Evolutionary conservation across 352 stramenopile species (phyloP).

Genomic region (Albugo candida): DNA sequence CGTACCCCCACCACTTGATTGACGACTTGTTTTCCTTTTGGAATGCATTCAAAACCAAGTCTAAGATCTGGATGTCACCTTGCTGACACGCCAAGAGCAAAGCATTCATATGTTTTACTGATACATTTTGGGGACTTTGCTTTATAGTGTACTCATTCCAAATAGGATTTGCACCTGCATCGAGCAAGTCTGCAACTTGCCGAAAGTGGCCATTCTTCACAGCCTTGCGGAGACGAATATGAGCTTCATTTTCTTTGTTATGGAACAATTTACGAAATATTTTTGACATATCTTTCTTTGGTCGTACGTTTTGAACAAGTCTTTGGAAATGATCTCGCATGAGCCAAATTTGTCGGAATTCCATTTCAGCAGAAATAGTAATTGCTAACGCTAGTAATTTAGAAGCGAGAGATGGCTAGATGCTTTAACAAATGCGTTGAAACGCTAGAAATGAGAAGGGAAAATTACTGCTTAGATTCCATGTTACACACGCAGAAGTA

Average conservation of each 20-base stretch:
- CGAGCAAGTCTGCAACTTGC: slow-evolving; percentile 30
- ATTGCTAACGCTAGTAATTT: too few relatives aligned
- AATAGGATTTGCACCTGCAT: slow-evolving; percentile 30
- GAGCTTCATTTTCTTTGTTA: slow-evolving; percentile 5
- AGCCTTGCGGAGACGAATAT: slow-evolving; percentile 38
- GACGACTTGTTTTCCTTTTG: slow-evolving; percentile 27
- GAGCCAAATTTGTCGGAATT: too few relatives aligned
- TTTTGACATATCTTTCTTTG: neutral
- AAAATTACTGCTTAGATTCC: too few relatives aligned
- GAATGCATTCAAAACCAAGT: slow-evolving; percentile 28
- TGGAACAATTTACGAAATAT: slow-evolving; percentile 1
- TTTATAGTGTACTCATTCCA: slow-evolving; percentile 18
- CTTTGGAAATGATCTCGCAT: too few relatives aligned
- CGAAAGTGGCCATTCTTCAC: slow-evolving; percentile 20
- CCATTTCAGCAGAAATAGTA: too few relatives aligned
- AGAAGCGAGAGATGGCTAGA: too few relatives aligned
- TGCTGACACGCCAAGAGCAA: slow-evolving; percentile 36
- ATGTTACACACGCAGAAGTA: too few relatives aligned
- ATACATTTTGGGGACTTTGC: slow-evolving; percentile 6
- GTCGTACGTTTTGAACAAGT: too few relatives aligned
- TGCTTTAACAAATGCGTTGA: too few relatives aligned
- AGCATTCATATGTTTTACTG: slow-evolving; percentile 22
- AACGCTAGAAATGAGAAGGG: too few relatives aligned
- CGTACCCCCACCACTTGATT: slow-evolving; percentile 23
- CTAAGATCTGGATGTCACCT: slow-evolving; percentile 26